Base-by-base conservation (phyloP, 1,284 basidiomycete species). In the Sutorius eximius region DNA sequence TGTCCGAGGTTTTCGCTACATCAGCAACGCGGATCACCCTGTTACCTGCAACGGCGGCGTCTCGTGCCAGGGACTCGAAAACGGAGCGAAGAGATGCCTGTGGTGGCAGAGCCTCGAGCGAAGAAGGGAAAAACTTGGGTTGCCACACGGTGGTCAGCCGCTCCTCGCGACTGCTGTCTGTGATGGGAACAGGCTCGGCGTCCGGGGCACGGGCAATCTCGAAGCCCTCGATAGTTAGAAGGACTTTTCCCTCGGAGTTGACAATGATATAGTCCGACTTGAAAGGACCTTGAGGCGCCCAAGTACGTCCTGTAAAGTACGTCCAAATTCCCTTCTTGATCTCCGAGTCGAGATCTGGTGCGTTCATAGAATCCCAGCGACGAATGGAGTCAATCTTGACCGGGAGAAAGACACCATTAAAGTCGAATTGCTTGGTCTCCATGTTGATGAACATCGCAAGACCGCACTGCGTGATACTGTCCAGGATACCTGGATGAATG, bases 381-480 rank as follows among this genome's bases (percentile, higher is more conserved):
- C 64, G 62, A 40, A 68, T 47, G 3, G 62, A 54, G 24, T 70
- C 64, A 13, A 68, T 68, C 57, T 60, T 67, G 36, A 68, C 62
- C 6, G 66, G 68, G 33, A 68, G 60, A 30, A 70, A 65, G n/a
- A 70, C 62, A 15, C 66, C 68, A 6, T 62, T 66, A 50, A 70
- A 68, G 44, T 70, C 66, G 37, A 70, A 70, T 10, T 57, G 63
- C 37, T 68, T 70, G 24, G 62, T 69, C 36, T 62, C 56, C 65
- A 69, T 69, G 22, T 63, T 66, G 51, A 69, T 66, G 54, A 66
- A 66, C 68, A 69, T 67, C 5, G 60, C 62, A 7, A 70, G 65
- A 54, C 68, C 67, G 24, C 66, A 63, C 40, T 68, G 68, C 9
- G 68, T 70, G 48, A 68, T 69, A n/a, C 66, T 69, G 49, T 68